Evolutionary conservation across 2,329 filamentous ascomycete genomes (phyloP).

Genomic region (Aspergillus sergii): DNA sequence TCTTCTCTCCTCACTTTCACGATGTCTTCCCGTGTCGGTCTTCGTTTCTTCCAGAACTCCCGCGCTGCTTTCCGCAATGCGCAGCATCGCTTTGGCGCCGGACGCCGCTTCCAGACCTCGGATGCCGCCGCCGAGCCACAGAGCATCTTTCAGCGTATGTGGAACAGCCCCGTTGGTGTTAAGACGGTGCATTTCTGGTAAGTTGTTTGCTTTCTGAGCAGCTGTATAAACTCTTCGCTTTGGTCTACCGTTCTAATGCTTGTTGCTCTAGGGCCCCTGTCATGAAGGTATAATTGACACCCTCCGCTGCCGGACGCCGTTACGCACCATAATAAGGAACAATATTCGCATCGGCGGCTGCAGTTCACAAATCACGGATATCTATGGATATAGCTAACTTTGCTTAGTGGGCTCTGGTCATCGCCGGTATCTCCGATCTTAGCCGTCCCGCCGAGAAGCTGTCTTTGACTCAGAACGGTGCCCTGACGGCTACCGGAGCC

Average conservation of each 20-base stretch:
- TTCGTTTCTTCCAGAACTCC: slow-evolving; percentile 59
- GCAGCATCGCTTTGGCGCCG: slow-evolving; percentile 53
- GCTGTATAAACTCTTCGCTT: not conserved
- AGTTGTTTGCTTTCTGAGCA: slow-evolving; percentile 1
- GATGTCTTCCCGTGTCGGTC: slow-evolving; percentile 61
- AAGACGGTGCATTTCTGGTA: slow-evolving; percentile 99
- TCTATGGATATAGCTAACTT: slow-evolving; percentile 4
- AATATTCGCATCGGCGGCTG: not conserved
- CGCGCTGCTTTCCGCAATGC: slow-evolving; percentile 54
- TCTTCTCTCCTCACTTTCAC: slow-evolving; percentile 24
- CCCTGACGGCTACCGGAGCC: slow-evolving; percentile 83
- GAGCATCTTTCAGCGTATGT: slow-evolving; percentile 72
- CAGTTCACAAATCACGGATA: no score
- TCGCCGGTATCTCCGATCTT: slow-evolving; percentile 91
- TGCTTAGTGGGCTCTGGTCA: slow-evolving; percentile 80
- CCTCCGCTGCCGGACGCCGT: not conserved
- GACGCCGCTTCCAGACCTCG: slow-evolving; percentile 73
- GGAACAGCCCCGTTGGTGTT: slow-evolving; percentile 77
- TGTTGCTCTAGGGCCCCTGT: slow-evolving; percentile 72
- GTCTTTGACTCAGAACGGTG: slow-evolving; percentile 87
- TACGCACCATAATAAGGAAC: not conserved
- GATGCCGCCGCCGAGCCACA: slow-evolving; percentile 53
- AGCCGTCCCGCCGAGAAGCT: slow-evolving; percentile 88
- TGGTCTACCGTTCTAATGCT: not conserved
- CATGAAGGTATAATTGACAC: slow-evolving; percentile 67